Percentiles rank a stretch among this genome's conserved stretches.
These are phyloP conservation scores for Haplosporangium gracile DNA, from an alignment of 192 early-diverging fungal species.

Conservation along the genomic window DNA sequence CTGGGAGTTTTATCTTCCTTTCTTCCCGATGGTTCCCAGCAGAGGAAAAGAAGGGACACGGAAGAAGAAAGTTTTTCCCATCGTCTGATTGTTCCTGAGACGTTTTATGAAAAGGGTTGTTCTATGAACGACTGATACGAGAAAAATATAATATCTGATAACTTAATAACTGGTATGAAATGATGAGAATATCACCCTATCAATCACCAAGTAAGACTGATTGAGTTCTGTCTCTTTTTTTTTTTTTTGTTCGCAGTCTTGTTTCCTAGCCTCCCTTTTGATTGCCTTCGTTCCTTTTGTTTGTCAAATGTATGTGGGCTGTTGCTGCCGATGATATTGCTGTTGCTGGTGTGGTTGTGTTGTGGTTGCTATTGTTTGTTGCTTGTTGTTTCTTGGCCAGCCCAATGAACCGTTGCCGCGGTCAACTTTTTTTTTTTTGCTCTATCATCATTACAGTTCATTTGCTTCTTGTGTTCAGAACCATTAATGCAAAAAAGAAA, in stretches of 20 bases:
- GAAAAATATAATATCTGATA: no score
- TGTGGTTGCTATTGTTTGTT: background rate
- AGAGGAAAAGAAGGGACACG: background rate
- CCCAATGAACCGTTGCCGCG: background rate
- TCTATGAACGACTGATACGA: no score
- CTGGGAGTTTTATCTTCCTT: background rate
- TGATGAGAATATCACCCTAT: background rate
- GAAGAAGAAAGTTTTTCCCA: background rate
- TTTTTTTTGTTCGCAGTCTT: background rate
- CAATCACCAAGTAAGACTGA: background rate
- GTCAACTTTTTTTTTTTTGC: background rate
- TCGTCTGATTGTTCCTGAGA: background rate
- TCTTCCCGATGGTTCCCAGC: background rate
- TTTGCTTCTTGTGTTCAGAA: background rate
- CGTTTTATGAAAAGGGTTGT: background rate
- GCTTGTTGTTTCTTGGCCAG: background rate
- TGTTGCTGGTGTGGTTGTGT: background rate
- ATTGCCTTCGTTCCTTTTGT: background rate
- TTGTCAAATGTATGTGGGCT: background rate
- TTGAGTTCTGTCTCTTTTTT: background rate
- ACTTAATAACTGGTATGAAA: no score
- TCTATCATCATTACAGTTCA: conserved; percentile 5
- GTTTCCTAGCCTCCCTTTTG: background rate
- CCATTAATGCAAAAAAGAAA: background rate
- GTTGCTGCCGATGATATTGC: background rate